These are phyloP conservation scores for Sutorius australiensis DNA, from an alignment of 768 basidiomycete genomes.

Conservation along the genomic window DNA sequence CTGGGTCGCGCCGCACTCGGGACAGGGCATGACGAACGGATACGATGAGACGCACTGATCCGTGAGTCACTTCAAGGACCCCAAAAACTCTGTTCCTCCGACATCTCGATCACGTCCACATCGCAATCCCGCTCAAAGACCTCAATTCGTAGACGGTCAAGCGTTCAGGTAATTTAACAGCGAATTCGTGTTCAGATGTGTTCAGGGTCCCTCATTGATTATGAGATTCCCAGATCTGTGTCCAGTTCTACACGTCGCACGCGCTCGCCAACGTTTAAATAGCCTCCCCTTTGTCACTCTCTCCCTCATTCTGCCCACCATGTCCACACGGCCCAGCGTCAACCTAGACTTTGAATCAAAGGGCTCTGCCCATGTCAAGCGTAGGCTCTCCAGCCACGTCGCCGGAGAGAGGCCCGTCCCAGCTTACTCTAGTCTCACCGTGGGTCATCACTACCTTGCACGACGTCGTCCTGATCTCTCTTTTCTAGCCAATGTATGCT, in stretches of 20 bases:
- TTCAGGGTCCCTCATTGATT: constrained; percentile 20
- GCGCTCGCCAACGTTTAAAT: constrained; percentile 16
- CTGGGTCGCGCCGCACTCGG: constrained; percentile 49
- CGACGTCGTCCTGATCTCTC: constrained; percentile 12
- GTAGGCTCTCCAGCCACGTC: constrained; percentile 62
- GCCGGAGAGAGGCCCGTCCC: constrained; percentile 49
- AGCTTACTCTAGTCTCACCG: constrained; percentile 62
- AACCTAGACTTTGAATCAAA: constrained; percentile 57
- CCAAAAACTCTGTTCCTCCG: background rate
- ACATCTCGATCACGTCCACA: no score
- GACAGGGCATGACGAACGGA: constrained; percentile 33
- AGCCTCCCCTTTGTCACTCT: constrained; percentile 15
- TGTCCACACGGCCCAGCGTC: constrained; percentile 43
- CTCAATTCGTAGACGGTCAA: background rate
- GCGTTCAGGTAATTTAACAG: background rate
- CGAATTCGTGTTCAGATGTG: constrained; percentile 16
- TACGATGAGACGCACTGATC: no score
- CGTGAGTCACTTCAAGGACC: background rate
- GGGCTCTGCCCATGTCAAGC: constrained; percentile 56
- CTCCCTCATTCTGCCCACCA: constrained; percentile 31
- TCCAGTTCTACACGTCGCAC: background rate
- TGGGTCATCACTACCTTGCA: constrained; percentile 33
- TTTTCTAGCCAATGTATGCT: constrained; percentile 79
- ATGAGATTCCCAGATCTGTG: constrained; percentile 1
- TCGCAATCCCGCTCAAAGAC: background rate